Percentiles rank a stretch among this genome's conserved stretches.
Conservation (phyloP, 345 rosid species). For the Boechera stricta region DNA sequence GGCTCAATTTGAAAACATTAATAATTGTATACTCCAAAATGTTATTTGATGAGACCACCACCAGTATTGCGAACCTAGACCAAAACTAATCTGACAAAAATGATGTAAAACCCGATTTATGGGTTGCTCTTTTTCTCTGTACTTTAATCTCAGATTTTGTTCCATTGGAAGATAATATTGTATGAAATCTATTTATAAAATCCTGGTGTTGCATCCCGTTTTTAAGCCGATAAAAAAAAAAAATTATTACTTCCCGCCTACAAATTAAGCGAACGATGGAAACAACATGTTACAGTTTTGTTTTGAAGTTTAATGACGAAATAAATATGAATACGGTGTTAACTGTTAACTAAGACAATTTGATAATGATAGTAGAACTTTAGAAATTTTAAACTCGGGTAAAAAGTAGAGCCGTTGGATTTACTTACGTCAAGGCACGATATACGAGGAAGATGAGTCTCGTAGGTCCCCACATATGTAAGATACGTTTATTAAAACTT, state of each 20-base stretch:
- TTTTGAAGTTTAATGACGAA: too few relatives aligned
- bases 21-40: background rate
- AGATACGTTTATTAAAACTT: background rate
- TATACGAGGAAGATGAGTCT: slow-evolving; percentile 25
- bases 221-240: too few relatives aligned
- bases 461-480: background rate
- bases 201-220: too few relatives aligned
- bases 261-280: too few relatives aligned
- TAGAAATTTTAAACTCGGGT: background rate
- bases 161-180: too few relatives aligned
- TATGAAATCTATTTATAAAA: too few relatives aligned
- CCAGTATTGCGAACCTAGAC: background rate
- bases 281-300: too few relatives aligned
- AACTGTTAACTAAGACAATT: background rate
- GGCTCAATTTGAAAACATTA: background rate
- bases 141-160: too few relatives aligned
- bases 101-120: too few relatives aligned
- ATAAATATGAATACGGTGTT: background rate
- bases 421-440: slow-evolving; percentile 21
- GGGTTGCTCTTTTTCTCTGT: too few relatives aligned
- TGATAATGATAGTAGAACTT: background rate
- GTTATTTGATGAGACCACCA: background rate
- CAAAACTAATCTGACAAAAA: too few relatives aligned
- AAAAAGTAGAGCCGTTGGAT: slow-evolving; percentile 18
- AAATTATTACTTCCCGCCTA: too few relatives aligned